Percentiles rank a stretch among this genome's conserved stretches.
These are phyloP conservation scores for Chenopodium quinoa DNA, from an alignment of 148 eudicot genomes.

Conservation along the genomic window DNA sequence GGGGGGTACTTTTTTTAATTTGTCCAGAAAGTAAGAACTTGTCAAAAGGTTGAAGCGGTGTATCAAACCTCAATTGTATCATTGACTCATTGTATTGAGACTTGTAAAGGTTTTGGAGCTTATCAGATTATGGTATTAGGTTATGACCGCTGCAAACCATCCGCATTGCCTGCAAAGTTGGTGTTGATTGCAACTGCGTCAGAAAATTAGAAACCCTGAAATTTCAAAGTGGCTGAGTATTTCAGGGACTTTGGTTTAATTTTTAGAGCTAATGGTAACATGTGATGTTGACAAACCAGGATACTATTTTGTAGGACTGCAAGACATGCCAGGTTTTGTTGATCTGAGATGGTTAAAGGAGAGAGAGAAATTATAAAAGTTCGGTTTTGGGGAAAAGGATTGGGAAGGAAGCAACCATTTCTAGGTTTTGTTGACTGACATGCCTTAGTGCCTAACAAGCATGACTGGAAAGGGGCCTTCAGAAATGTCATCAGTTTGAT, in stretches of 20 bases:
- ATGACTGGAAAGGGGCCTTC: background rate
- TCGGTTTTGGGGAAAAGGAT: background rate
- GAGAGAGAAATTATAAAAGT: background rate
- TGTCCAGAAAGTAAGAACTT: background rate
- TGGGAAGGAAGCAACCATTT: background rate
- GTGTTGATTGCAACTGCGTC: background rate
- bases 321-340: background rate
- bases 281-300: background rate
- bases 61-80: background rate
- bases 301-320: background rate
- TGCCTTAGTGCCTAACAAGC: background rate
- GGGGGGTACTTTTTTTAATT: background rate
- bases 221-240: background rate
- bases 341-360: background rate
- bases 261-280: too few species aligned
- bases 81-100: too few species aligned
- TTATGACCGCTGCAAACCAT: background rate
- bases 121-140: background rate
- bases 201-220: background rate
- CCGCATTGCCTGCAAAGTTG: background rate
- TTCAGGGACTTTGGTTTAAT: background rate
- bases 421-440: background rate
- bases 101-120: background rate
- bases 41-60: background rate
- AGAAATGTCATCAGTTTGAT: background rate